Evolutionary conservation across 371 early-diverging fungal species (phyloP).

Genomic region (Phascolomyces articulosus): DNA sequence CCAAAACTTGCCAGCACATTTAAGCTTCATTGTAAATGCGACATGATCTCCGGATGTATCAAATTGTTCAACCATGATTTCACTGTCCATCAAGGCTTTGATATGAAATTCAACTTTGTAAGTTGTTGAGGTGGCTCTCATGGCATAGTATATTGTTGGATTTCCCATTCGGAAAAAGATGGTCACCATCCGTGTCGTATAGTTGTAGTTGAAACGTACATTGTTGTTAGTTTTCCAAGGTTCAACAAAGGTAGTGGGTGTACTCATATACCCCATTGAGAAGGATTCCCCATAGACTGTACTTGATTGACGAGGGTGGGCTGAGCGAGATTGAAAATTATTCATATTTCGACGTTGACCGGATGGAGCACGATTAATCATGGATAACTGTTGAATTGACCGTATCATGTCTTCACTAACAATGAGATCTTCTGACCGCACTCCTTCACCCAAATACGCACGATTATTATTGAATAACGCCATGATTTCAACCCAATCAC

Average conservation of each 20-base stretch:
- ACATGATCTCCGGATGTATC: not conserved
- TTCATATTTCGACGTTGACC: too few species aligned
- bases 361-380: too few species aligned
- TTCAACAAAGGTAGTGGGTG: not conserved
- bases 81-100: not conserved
- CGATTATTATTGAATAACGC: too few species aligned
- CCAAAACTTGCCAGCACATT: not conserved
- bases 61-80: not conserved
- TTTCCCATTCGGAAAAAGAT: constrained; percentile 33
- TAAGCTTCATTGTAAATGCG: not conserved
- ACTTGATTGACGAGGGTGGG: not conserved
- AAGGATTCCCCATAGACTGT: not conserved
- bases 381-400: too few species aligned
- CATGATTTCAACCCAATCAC: too few species aligned
- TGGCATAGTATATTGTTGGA: too few species aligned
- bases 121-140: constrained; percentile 7
- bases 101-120: constrained; percentile 28
- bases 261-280: not conserved
- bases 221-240: constrained; percentile 28
- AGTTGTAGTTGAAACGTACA: constrained; percentile 29
- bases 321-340: not conserved
- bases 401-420: too few species aligned
- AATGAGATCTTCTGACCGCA: too few species aligned
- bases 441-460: too few species aligned
- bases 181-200: constrained; percentile 24